Evolutionary conservation across 345 rosid genomes (phyloP), one percentile per base, ranked within the genome.

Genomic region (Ceriops zippeliana): DNA sequence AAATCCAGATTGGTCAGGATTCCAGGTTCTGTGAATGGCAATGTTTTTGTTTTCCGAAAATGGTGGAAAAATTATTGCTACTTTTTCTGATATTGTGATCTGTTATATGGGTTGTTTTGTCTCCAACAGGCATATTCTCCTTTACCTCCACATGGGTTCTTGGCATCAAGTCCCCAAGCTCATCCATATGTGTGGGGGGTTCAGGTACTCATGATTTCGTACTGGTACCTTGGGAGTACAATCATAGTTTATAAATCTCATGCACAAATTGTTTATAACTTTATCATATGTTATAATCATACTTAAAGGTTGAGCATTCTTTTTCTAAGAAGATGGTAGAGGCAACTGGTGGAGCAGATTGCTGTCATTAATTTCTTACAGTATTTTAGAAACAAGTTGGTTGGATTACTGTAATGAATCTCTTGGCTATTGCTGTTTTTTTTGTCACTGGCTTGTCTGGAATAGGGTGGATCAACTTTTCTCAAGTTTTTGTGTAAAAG

Each of bases 141-240:
- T 62, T 83, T 93, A 69, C 97, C 95, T 54, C 96, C 97, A 17
- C 98, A 87, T 84, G 97, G 98, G 26, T 93, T 84, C 84, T 70
- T 95, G 84, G 96, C 97, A 60, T 87, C 97, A 73, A 95, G 89
- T 81, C 97, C 99, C 73, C 99, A 95, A 81, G 89, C 96, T 76
- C 98, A 83, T 70, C 97, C 99, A 69, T 95, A 95, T 72, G 91
- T 95, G 99, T 95, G 99, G 99, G 98, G 99, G 3, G 99, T 95
- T 74, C 99, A 95, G 97, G 99, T 95, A 83, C 20, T 58, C 47
- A 19, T 22, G 52, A 61, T 63, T 65, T 51, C 21, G 2, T 21
- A 22, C 13, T 20, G 20, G 13, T 5, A 30, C 19, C 59, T 19
- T 42, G 22, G 5, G 3, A 63, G 47, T 2, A 58, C 60, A 19